Base-by-base conservation (phyloP, 225 moss, liverwort and hornwort species). In the Bryoerythrophyllum caledonicum region DNA sequence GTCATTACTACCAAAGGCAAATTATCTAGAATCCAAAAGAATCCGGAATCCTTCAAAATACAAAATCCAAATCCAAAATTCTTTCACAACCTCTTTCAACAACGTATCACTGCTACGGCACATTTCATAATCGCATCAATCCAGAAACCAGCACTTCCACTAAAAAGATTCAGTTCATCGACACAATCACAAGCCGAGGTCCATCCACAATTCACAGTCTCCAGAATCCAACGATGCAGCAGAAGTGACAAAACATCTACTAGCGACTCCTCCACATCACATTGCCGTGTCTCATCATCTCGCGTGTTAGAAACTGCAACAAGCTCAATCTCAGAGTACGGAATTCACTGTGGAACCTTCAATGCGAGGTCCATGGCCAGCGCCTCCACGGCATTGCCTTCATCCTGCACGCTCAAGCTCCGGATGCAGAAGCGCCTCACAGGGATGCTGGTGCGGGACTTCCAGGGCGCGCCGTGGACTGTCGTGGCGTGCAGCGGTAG, bases 321-420 rank as follows among this genome's bases (percentile, higher is more conserved):
- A 35, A 70, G 8, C 1, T 49, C 51, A 70, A 60, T 70, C n/a
- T 10, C 6, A 49, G 17, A 9, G 70, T 35, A 58, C 10, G 7
- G 26, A 26, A 40, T 40, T 57, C 19, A 25, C 40, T 1, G 4
- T 26, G 8, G 24, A 41, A 86, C 83, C 76, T 86, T 81, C 62
- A 81, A 56, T 38, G 83, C 83, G 55, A 86, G 86, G 52, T 83
- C 73, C 78, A 73, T 66, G 41, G 83, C 83, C 35, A 84, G 61
- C 55, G 73, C 27, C 76, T 86, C 70, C 8, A 86, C 66, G 19
- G 65, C 81, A 54, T 70, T 73, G 24, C 78, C 66, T 76, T 86
- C 86, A 12, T 73, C 81, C 62, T 76, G 56, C 23, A 84, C 46
- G 51, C 69, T 75, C 64, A 68, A 72, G 75, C 68, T 54, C 46